A percentile compares a stretch with the other conserved stretches of the same genome.
Conservation (phyloP, 345 rosid genomes). For the Pugionium dolabratum region DNA sequence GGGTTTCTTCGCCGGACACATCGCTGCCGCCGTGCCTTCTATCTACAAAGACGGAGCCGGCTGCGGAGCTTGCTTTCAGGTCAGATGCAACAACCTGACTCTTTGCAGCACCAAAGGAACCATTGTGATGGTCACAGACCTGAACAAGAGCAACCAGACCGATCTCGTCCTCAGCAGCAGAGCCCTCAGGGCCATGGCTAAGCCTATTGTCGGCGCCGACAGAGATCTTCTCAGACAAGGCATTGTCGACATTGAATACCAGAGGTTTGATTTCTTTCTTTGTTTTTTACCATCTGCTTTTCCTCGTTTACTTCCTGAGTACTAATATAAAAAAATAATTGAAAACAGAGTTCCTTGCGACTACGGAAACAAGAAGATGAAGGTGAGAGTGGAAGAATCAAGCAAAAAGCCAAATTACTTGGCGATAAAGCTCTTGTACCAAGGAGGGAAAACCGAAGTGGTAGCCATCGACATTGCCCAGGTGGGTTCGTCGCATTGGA, state of each 20-base stretch:
- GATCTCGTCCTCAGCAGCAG: conserved; percentile 80
- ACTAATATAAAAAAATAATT: not conserved
- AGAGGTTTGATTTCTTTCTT: conserved; percentile 47
- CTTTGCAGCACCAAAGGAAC: conserved; percentile 69
- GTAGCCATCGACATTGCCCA: conserved; percentile 76
- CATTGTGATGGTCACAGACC: conserved; percentile 67
- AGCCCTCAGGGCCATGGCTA: conserved; percentile 87
- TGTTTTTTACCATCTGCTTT: not conserved
- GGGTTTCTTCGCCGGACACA: conserved; percentile 60
- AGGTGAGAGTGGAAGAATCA: conserved; percentile 87
- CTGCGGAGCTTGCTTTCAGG: conserved; percentile 90
- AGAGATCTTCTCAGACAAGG: conserved; percentile 56
- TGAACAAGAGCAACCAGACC: conserved; percentile 60
- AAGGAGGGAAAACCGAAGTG: conserved; percentile 94
- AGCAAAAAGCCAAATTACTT: conserved; percentile 71
- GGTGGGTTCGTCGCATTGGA: conserved; percentile 74
- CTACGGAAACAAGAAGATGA: conserved; percentile 63
- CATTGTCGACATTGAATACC: conserved; percentile 68
- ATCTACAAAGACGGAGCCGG: conserved; percentile 85
- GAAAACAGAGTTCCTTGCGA: conserved; percentile 77
- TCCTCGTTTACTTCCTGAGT: not conserved
- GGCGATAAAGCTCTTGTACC: conserved; percentile 70
- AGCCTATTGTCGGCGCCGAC: conserved; percentile 44
- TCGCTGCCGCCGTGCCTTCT: conserved; percentile 73
- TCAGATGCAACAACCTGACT: conserved; percentile 67